Conservation (phyloP, 2,329 filamentous ascomycete species). For the Myriosclerotinia curreyana region DNA sequence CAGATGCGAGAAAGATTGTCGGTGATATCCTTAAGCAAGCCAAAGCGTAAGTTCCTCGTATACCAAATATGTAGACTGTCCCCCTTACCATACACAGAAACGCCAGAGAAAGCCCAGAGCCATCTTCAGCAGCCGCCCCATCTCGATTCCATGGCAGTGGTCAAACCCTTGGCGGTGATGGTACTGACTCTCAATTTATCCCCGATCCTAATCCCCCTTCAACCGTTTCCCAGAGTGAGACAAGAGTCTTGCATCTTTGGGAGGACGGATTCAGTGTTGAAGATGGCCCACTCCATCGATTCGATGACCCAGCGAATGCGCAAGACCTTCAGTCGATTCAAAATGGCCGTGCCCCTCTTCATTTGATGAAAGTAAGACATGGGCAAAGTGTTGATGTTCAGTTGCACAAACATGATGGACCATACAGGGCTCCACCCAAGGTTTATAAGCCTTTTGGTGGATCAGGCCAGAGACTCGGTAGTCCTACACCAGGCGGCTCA, state of each 20-base stretch:
- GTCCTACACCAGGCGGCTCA: slow-evolving; percentile 65
- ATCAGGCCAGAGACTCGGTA: slow-evolving; percentile 69
- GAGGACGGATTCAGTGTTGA: slow-evolving; percentile 82
- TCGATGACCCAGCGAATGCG: slow-evolving; percentile 74
- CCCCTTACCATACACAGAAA: slow-evolving; percentile 48
- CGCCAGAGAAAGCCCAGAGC: slow-evolving; percentile 53
- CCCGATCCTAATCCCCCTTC: slow-evolving; percentile 54
- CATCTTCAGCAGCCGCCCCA: slow-evolving; percentile 48
- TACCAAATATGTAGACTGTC: background rate
- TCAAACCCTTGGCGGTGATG: slow-evolving; percentile 75
- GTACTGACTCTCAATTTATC: slow-evolving; percentile 65
- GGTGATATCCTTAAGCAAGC: slow-evolving; percentile 64
- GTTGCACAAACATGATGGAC: slow-evolving; percentile 67
- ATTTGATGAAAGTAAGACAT: slow-evolving; percentile 72
- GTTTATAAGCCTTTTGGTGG: slow-evolving; percentile 74
- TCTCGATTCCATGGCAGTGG: slow-evolving; percentile 66
- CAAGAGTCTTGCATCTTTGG: slow-evolving; percentile 75
- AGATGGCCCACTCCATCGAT: slow-evolving; percentile 73
- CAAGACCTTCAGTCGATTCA: slow-evolving; percentile 73
- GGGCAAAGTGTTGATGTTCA: slow-evolving; percentile 78
- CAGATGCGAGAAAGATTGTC: slow-evolving; percentile 55
- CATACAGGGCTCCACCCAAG: slow-evolving; percentile 70
- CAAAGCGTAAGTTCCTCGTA: slow-evolving; percentile 47
- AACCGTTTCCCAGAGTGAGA: slow-evolving; percentile 45
- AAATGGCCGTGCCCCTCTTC: slow-evolving; percentile 69